Percentiles rank a stretch among this genome's conserved stretches.
These are phyloP conservation scores for barrel medic (Medicago truncatula) DNA, from an alignment of 306 rosid species.

Conservation along the genomic window DNA sequence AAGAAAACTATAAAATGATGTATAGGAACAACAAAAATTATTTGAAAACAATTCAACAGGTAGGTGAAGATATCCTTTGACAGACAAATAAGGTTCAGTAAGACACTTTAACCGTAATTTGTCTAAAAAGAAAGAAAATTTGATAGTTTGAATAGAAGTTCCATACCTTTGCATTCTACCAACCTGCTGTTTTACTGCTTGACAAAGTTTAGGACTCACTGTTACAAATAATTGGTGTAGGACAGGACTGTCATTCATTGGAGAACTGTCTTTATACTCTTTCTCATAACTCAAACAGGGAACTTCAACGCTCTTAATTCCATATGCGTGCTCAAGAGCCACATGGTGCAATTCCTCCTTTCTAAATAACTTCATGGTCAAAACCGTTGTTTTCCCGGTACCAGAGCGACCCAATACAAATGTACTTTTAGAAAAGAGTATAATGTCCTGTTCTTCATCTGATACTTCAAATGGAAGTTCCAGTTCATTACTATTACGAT, in stretches of 20 bases:
- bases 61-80: too few species aligned
- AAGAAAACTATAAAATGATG: too few species aligned
- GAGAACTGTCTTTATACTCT: conserved; percentile 19
- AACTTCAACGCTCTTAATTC: background rate
- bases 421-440: conserved; percentile 58
- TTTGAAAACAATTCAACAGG: background rate
- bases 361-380: conserved; percentile 74
- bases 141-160: background rate
- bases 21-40: too few species aligned
- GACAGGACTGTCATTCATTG: conserved; percentile 35
- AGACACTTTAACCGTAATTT: too few species aligned
- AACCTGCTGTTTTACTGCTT: background rate
- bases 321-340: conserved; percentile 45
- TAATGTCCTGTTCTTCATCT: conserved; percentile 65
- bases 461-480: conserved; percentile 81
- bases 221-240: conserved; percentile 77
- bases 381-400: conserved; percentile 84
- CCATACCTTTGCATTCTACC: background rate
- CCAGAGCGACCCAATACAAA: conserved; percentile 84
- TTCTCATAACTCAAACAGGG: conserved; percentile 36
- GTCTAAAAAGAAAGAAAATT: too few species aligned
- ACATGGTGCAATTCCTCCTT: conserved; percentile 54
- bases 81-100: too few species aligned
- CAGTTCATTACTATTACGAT: conserved; percentile 52
- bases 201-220: conserved; percentile 34